These are phyloP conservation scores for Wolfiporia cocos DNA, from an alignment of 1,284 basidiomycete species.

Conservation along the genomic window DNA sequence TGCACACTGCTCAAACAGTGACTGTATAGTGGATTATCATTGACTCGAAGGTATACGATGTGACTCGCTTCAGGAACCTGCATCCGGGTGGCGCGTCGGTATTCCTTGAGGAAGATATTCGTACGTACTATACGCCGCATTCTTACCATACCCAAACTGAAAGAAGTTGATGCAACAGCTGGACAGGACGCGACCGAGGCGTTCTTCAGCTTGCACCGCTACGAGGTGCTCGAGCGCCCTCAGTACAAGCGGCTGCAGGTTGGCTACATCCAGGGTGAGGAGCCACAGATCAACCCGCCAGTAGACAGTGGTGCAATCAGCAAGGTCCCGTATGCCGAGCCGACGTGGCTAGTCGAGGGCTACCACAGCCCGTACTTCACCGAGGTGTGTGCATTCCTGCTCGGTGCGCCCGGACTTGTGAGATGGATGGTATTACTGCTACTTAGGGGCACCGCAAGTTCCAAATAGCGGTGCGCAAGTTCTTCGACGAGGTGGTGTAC, in stretches of 20 bases:
- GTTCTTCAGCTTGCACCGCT: conserved; percentile 80
- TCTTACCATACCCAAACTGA: conserved; percentile 1
- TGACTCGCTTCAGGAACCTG: conserved; percentile 70
- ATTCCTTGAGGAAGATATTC: conserved; percentile 67
- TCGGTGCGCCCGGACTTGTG: background rate
- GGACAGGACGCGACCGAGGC: conserved; percentile 83
- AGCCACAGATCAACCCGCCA: conserved; percentile 47
- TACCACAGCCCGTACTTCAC: conserved; percentile 74
- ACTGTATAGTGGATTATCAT: conserved; percentile 74
- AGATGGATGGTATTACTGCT: background rate
- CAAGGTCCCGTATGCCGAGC: conserved; percentile 79
- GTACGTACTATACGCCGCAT: conserved; percentile 34
- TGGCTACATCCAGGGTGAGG: conserved; percentile 63
- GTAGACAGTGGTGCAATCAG: conserved; percentile 51
- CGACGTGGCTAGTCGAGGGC: conserved; percentile 67
- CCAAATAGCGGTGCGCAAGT: conserved; percentile 41
- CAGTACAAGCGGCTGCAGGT: conserved; percentile 70
- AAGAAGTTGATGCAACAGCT: conserved; percentile 32
- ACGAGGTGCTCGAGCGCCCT: conserved; percentile 71
- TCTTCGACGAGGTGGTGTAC: conserved; percentile 43
- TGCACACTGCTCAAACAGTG: too few relatives aligned
- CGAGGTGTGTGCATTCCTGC: conserved; percentile 43
- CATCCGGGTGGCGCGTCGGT: conserved; percentile 82
- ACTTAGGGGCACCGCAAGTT: conserved; percentile 41
- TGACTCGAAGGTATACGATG: conserved; percentile 79